Evolutionary conservation across 129 eudicot genomes (phyloP).

Genomic region (Ambrosia trifida): DNA sequence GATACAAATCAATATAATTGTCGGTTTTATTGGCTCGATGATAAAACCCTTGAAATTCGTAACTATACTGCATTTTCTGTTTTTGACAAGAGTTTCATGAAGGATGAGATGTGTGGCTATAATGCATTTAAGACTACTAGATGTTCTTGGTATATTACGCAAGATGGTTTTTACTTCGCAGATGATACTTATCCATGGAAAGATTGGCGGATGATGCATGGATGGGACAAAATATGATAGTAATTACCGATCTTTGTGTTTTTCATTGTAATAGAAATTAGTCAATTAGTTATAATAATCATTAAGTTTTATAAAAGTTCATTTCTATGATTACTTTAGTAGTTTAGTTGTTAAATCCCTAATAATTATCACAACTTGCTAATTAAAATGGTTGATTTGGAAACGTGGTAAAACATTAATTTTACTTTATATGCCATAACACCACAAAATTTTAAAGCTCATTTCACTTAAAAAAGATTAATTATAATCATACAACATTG

Average conservation of each 20-base stretch:
- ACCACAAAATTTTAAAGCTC: too few species aligned
- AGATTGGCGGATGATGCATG: constrained; percentile 4
- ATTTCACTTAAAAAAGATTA: too few species aligned
- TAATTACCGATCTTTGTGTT: background rate
- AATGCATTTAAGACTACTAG: background rate
- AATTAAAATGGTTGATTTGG: too few species aligned
- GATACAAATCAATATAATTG: background rate
- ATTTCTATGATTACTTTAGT: too few species aligned
- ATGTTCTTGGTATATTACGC: background rate
- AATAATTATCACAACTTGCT: too few species aligned
- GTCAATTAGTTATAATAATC: too few species aligned
- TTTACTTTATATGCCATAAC: too few species aligned
- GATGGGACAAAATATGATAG: background rate
- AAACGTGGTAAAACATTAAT: too few species aligned
- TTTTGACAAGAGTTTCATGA: background rate
- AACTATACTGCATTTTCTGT: background rate
- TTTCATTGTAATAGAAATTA: background rate
- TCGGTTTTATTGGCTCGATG: background rate
- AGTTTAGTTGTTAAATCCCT: too few species aligned
- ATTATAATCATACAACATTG: too few species aligned
- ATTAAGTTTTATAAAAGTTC: too few species aligned
- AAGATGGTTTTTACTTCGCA: background rate
- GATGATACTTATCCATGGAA: background rate
- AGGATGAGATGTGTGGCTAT: background rate
- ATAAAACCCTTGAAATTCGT: too few species aligned